Base-by-base conservation (phyloP, 164 flowering plant species). In the Nymphaea thermarum region DNA sequence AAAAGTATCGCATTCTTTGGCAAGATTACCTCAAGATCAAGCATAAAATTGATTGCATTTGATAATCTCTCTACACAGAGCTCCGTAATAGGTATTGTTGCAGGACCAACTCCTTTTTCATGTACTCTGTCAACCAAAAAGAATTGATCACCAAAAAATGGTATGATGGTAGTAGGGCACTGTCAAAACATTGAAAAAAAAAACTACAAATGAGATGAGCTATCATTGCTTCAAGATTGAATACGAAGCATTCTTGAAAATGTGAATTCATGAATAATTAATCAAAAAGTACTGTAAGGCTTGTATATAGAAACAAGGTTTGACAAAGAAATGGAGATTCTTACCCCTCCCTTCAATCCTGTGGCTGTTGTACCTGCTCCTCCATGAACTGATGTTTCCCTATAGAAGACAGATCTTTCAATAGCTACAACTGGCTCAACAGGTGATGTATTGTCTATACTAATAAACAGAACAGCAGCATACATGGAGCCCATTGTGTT, bases 351-450 rank as follows among this genome's bases (percentile, higher is more conserved):
- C 74, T 74, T 86, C 63, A 93, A 76, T 69, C 98, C 98, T 15
- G 95, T 83, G 47, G 97, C 97, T n/a, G 95, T 93, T 43, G 98
- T 93, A 74, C 98, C 98, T 66, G 98, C 97, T 63, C 98, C 98
- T 68, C 98, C 98, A 78, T 93, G 98, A 81, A 25, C 36, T 0
- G 36, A 25, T 25, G 36, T 79, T 67, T 85, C 85, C 72, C 89
- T 75, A 64, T 85, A 85, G 67, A 80, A 83, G 25, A 85, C 87
- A 3, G 83, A 78, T 67, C 87, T 70, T 68, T 85, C 89, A 15
- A 85, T 74, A 14, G 80, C 82, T 6, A 85, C 83, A 2, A 85
- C 84, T 44, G 90, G 90, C 63, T 78, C 83, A 65, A 85, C 87
- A 3, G 90, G 75, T 43, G 80, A 63, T n/a, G 80, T 77, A 72